Evolutionary conservation across 2,329 filamentous ascomycete genomes (phyloP).

Genomic region (Fusarium graminum): DNA sequence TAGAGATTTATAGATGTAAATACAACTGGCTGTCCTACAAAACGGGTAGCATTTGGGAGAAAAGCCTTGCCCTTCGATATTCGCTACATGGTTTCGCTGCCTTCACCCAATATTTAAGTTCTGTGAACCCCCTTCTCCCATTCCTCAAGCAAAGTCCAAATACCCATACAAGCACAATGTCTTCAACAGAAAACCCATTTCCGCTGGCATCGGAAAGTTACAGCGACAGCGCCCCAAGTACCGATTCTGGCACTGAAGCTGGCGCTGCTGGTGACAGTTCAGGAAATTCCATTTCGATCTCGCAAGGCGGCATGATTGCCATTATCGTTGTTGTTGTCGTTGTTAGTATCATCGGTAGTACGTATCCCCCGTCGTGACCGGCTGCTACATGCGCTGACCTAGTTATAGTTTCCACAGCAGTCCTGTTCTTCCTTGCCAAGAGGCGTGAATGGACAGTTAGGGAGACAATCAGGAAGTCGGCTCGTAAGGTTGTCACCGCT

Average conservation of each 20-base stretch:
- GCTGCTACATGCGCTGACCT: constrained; percentile 29
- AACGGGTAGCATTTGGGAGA: constrained; percentile 1
- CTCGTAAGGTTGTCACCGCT: constrained; percentile 70
- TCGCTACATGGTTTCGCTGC: constrained; percentile 23
- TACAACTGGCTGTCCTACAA: constrained; percentile 43
- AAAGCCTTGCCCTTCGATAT: constrained; percentile 9
- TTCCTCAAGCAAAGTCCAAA: constrained; percentile 16
- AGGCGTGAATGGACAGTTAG: constrained; percentile 86
- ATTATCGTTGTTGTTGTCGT: constrained; percentile 79
- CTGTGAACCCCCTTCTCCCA: constrained; percentile 36
- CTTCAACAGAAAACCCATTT: constrained; percentile 56
- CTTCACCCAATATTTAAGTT: constrained; percentile 32
- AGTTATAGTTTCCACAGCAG: constrained; percentile 69
- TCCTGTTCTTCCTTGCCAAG: constrained; percentile 84
- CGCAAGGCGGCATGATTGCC: constrained; percentile 76
- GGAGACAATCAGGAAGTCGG: constrained; percentile 77
- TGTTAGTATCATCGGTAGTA: constrained; percentile 78
- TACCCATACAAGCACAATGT: constrained; percentile 53
- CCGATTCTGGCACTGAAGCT: constrained; percentile 63
- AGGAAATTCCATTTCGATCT: constrained; percentile 70
- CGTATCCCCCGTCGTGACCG: constrained; percentile 47
- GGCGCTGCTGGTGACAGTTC: constrained; percentile 75
- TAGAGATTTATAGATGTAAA: constrained; percentile 40
- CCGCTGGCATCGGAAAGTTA: constrained; percentile 60
- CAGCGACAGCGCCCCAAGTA: constrained; percentile 54